A percentile compares a stretch with the other conserved stretches of the same genome.
Conservation (phyloP, 257 asterid species). For the Paulownia fortunei region DNA sequence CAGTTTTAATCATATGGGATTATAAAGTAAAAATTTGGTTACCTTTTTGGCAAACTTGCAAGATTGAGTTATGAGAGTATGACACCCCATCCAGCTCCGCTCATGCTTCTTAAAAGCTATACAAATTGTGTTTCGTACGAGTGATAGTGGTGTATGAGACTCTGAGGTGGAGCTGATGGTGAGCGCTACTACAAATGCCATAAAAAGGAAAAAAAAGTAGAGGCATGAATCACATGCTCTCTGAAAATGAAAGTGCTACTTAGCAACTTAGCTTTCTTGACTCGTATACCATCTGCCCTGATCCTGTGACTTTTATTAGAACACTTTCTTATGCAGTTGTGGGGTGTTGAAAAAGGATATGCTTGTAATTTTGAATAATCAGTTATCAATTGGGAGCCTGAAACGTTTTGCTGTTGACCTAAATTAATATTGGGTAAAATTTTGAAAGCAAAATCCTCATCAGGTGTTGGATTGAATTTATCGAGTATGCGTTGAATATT, state of each 20-base stretch:
- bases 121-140: not conserved
- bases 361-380: not conserved
- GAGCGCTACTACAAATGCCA: not conserved
- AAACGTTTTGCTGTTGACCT: not conserved
- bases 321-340: not conserved
- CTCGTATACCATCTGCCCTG: not conserved
- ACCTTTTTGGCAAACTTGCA: not conserved
- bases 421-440: not conserved
- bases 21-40: not conserved
- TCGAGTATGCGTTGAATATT: slow-evolving; percentile 1
- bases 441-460: not conserved
- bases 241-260: not conserved
- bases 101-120: not conserved
- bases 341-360: not conserved
- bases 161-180: slow-evolving; percentile 10
- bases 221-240: slow-evolving; percentile 2
- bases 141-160: not conserved
- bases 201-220: not conserved
- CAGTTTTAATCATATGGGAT: not conserved
- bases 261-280: not conserved
- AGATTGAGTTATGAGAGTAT: not conserved
- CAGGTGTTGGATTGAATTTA: not conserved
- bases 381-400: slow-evolving; percentile 1
- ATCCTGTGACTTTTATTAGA: not conserved
- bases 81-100: not conserved